Percentiles rank a stretch among this genome's conserved stretches.
Conservation (phyloP, 805 yeast species). For the Teunomyces aglyptinius region DNA sequence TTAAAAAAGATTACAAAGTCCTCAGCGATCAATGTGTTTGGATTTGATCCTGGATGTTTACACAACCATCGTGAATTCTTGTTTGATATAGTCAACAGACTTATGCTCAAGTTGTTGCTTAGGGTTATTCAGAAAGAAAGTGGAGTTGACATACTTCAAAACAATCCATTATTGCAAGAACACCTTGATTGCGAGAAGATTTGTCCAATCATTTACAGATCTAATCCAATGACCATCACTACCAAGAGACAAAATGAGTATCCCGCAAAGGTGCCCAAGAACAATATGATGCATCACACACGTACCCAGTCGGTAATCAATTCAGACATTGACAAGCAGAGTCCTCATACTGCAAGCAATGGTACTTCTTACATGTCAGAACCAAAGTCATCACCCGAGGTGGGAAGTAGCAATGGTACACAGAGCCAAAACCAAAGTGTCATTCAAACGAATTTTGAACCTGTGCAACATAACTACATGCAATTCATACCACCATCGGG, state of each 20-base stretch:
- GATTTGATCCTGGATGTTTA: constrained; percentile 2
- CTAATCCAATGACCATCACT: not conserved
- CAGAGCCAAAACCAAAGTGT: not conserved
- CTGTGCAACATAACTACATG: not conserved
- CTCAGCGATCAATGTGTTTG: not conserved
- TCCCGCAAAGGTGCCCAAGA: not conserved
- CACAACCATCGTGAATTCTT: constrained; percentile 1
- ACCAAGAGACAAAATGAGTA: not conserved
- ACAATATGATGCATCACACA: not conserved
- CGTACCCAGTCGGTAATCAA: not conserved
- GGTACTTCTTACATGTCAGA: not conserved
- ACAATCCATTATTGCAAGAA: not conserved
- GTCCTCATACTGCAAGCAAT: not conserved
- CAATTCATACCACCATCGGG: not conserved
- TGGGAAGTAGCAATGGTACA: not conserved
- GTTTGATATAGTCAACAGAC: constrained; percentile 1
- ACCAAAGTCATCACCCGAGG: not conserved
- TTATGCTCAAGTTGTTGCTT: constrained; percentile 1
- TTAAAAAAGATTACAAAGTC: not conserved
- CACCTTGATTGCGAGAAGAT: constrained; percentile 2
- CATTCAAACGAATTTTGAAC: not conserved
- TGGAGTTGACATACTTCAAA: not conserved
- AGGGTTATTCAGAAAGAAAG: not conserved
- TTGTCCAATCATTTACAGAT: not conserved
- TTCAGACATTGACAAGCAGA: not conserved